These are phyloP conservation scores for Candida argentea DNA, from an alignment of 805 yeast genomes.

Conservation along the genomic window DNA sequence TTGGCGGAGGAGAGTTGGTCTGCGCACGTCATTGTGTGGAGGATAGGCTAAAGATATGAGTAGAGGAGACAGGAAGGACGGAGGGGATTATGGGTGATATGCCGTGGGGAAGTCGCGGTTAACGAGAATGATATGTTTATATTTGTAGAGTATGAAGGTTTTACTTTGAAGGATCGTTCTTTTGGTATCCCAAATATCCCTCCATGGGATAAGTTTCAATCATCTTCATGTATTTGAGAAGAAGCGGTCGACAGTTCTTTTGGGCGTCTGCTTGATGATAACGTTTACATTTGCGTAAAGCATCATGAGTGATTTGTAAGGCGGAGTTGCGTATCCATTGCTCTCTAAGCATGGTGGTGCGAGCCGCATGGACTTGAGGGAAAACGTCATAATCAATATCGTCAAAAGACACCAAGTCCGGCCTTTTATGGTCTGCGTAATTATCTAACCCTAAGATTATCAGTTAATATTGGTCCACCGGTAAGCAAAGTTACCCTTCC, in stretches of 20 bases:
- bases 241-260: slow-evolving; percentile 73
- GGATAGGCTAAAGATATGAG: too few relatives aligned
- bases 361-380: slow-evolving; percentile 57
- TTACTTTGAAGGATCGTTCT: slow-evolving; percentile 75
- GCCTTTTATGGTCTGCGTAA: slow-evolving; percentile 38
- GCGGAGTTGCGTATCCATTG: slow-evolving; percentile 68
- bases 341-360: slow-evolving; percentile 67
- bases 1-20: too few relatives aligned
- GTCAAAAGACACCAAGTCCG: slow-evolving; percentile 74
- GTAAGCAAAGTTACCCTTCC: too few relatives aligned
- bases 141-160: neutral
- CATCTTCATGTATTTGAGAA: slow-evolving; percentile 70
- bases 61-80: too few relatives aligned
- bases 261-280: slow-evolving; percentile 37
- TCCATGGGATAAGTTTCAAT: slow-evolving; percentile 56
- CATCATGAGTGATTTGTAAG: slow-evolving; percentile 58
- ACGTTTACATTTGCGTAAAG: slow-evolving; percentile 69
- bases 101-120: neutral
- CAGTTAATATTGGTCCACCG: too few relatives aligned
- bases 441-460: slow-evolving; percentile 18
- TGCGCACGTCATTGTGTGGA: too few relatives aligned
- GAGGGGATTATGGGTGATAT: neutral
- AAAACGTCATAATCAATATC: slow-evolving; percentile 67
- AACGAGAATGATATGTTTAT: neutral
- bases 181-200: slow-evolving; percentile 79